Evolutionary conservation across 1,284 basidiomycete species (phyloP), one percentile per base, ranked within the genome.

Genomic region (Mycosarcoma mackinlayi): DNA sequence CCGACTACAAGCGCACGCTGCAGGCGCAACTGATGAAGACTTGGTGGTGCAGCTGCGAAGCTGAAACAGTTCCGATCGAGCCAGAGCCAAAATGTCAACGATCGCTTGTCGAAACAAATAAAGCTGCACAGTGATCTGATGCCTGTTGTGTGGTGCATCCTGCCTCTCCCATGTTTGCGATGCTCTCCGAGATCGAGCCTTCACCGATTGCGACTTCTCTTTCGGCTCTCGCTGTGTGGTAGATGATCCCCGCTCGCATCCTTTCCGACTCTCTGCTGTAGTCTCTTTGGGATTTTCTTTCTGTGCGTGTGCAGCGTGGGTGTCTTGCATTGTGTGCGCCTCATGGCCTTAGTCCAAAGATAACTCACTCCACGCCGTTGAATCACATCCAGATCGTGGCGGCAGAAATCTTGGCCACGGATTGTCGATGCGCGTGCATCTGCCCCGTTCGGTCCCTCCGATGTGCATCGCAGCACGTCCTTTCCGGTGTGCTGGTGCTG

Each of bases 121-220:
- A 57, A 23, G 47, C 55, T 57, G 47, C 21, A 27, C 14, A 50
- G 38, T 50, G 19, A 18, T 39, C 27, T 14, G 18, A 19, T 56
- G 40, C 55, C 41, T 24, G 30, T 14, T 31, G 30, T 14, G 30
- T 14, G n/a, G n/a, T 14, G 30, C 30, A 21, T 11, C 18, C 37
- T 21, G 28, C 28, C 6, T 31, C 18, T 31, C 19, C n/a, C 11
- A 11, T 11, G 1, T 9, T 28, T 16, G 30, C 46, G 47, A 57
- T 57, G 47, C 40, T 27, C 55, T 50, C 41, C 47, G 40, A 50
- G 55, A 57, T 57, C 55, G 55, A 57, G 55, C 21, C 31, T 6
- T 6, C 39, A 3, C 3, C 40, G 39, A 41, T 41, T 33, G 44
- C n/a, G n/a, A 8, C 30, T 8, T 24, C 31, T 34, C 7, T 21